Percentiles rank a stretch among this genome's conserved stretches.
Evolutionary conservation across 352 stramenopile genomes (phyloP).

Genomic region (Phytophthora uliginosa): DNA sequence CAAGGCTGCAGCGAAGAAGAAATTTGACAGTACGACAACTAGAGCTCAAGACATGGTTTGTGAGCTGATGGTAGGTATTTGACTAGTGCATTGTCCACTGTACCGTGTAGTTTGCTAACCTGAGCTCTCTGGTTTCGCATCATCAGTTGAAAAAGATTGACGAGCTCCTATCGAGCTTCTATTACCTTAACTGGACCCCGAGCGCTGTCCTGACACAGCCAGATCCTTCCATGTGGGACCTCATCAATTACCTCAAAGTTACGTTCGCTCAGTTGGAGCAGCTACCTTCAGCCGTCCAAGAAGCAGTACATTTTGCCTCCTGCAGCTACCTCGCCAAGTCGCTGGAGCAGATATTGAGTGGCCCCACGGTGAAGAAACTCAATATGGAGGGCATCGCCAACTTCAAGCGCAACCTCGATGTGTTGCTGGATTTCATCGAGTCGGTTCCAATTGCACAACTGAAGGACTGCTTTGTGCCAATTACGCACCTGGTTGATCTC

Average conservation of each 20-base stretch:
- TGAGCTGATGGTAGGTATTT: constrained; percentile 74
- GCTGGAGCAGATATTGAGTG: constrained; percentile 75
- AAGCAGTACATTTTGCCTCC: constrained; percentile 82
- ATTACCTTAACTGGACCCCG: constrained; percentile 83
- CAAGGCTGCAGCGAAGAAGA: constrained; percentile 82
- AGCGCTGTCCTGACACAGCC: constrained; percentile 65
- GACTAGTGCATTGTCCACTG: background rate
- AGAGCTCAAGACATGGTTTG: constrained; percentile 87
- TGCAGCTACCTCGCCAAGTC: constrained; percentile 85
- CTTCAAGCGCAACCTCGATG: constrained; percentile 84
- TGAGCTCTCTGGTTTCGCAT: background rate
- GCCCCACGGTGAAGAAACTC: constrained; percentile 69
- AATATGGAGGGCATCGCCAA: constrained; percentile 79
- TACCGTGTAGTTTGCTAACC: background rate
- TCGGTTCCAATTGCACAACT: constrained; percentile 70
- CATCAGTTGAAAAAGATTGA: constrained; percentile 86
- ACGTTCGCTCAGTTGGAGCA: constrained; percentile 75
- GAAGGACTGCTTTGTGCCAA: constrained; percentile 70
- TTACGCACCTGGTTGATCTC: constrained; percentile 76
- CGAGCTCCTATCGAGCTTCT: constrained; percentile 78
- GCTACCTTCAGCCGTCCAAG: constrained; percentile 64
- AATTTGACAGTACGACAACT: constrained; percentile 85
- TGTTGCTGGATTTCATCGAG: constrained; percentile 71
- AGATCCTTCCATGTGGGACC: constrained; percentile 84
- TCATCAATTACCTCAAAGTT: constrained; percentile 89